Evolutionary conservation across 2,329 filamentous ascomycete genomes (phyloP), one percentile per base, ranked within the genome.

Genomic region (Lecanicillium sp.): DNA sequence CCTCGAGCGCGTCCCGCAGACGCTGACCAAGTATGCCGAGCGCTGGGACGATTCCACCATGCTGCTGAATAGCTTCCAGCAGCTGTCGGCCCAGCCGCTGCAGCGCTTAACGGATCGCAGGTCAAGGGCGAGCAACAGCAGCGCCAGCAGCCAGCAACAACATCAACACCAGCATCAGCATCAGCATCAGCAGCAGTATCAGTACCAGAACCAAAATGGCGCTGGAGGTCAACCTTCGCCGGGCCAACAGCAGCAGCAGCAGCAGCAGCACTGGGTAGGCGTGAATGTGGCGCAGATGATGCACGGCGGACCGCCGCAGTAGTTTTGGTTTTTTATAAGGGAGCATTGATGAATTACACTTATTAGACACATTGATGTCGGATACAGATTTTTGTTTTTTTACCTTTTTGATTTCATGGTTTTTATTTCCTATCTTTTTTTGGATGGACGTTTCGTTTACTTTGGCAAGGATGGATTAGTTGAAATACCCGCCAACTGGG

Each of bases 11-110:
- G 71, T 77, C 7, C 63, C 65, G 4, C 64, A 72, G 43, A 76
- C 72, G 1, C 56, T 82, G 14, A 64, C 60, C 12, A 67, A 64
- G n/a, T 80, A 74, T 42, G 75, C 76, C 25, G 65, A 75, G 45
- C 64, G 75, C 3, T 82, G 78, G 78, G 68, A 69, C 4, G 68
- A 78, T 43, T 72, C 74, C 2, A 59, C 67, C 25, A 64, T 68
- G 42, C 61, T 81, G n/a, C 64, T 68, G 44, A 58, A 65, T 29
- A 71, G 61, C 29, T 80, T 80, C 48, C 69, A 77, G 44, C 53
- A 55, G 35, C 64, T 67, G 11, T 77, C 68, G 4, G 59, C 55
- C 20, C 62, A 68, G 33, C 60, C 69, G 5, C 46, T 69, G 17
- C 60, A 67, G 4, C 58, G 63, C 3, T 56, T 79, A 12, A 57